phyloP scores from a whole-genome alignment of 352 stramenopile genomes.

The Stephanocyclus meneghinianus region DNA sequence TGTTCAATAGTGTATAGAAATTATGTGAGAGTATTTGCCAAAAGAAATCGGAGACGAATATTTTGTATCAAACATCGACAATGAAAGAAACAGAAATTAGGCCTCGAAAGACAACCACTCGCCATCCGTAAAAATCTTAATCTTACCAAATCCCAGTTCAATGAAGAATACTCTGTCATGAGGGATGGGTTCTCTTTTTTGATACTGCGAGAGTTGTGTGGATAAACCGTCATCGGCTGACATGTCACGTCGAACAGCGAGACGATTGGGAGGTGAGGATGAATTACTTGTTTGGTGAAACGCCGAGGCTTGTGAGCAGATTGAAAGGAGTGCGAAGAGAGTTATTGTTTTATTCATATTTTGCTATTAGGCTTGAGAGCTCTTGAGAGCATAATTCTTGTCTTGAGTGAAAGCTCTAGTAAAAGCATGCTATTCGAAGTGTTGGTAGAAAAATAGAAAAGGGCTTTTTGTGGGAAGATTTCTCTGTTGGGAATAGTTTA shows the following conservation, averaged over 20 bases:
- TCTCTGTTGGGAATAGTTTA: too few relatives aligned
- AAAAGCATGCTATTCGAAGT: too few relatives aligned
- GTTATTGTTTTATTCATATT: not conserved
- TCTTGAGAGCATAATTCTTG: too few relatives aligned
- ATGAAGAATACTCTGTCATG: slow-evolving; percentile 55
- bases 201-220: slow-evolving; percentile 6
- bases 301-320: not conserved
- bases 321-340: not conserved
- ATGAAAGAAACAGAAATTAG: not conserved
- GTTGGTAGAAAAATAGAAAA: too few relatives aligned
- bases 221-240: not conserved
- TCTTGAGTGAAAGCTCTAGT: too few relatives aligned
- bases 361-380: too few relatives aligned
- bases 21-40: too few relatives aligned
- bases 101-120: not conserved
- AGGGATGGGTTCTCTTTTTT: slow-evolving; percentile 17
- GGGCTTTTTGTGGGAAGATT: too few relatives aligned
- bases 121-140: not conserved
- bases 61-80: not conserved
- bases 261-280: not conserved
- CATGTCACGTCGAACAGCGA: not conserved
- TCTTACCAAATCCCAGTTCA: slow-evolving; percentile 45
- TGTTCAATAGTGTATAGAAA: too few relatives aligned
- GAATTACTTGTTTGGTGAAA: slow-evolving; percentile 3
- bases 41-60: not conserved